Conservation (phyloP, 2,329 filamentous ascomycete species). For the Furcasterigmium sp. region DNA sequence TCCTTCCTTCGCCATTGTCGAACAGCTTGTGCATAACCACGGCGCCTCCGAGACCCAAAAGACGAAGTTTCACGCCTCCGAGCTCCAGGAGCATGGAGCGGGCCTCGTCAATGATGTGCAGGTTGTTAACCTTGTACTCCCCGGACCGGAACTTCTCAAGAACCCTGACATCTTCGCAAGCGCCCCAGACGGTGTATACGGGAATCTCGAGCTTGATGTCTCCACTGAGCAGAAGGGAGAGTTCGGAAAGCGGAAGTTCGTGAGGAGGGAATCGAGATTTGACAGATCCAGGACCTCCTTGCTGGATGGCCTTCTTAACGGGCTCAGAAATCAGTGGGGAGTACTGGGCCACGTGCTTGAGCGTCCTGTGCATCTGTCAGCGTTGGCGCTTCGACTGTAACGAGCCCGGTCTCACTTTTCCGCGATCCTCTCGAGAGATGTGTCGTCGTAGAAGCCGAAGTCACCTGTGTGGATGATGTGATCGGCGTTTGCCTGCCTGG, state of each 20-base stretch:
- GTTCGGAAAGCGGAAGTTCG: constrained; percentile 87
- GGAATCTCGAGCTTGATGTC: constrained; percentile 89
- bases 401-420: constrained; percentile 73
- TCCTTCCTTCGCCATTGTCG: constrained; percentile 95
- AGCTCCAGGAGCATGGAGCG: constrained; percentile 93
- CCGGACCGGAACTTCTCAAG: constrained; percentile 95
- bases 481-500: constrained; percentile 88
- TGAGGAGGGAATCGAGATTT: constrained; percentile 78
- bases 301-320: constrained; percentile 62
- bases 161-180: constrained; percentile 96
- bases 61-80: constrained; percentile 89
- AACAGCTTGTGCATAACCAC: constrained; percentile 99
- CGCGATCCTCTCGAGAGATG: constrained; percentile 91
- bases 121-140: constrained; percentile 95
- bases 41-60: constrained; percentile 88
- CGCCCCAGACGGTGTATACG: constrained; percentile 98
- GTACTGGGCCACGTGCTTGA: constrained; percentile 98
- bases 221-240: constrained; percentile 82
- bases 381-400: constrained; percentile 10
- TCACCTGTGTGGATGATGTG: constrained; percentile 99
- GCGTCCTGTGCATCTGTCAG: constrained; percentile 56
- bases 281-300: constrained; percentile 67
- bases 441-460: constrained; percentile 98
- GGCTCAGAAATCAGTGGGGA: constrained; percentile 85
- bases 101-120: constrained; percentile 97